Evolutionary conservation across 2,329 filamentous ascomycete species (phyloP).

Genomic region (Hypomyces perniciosus): DNA sequence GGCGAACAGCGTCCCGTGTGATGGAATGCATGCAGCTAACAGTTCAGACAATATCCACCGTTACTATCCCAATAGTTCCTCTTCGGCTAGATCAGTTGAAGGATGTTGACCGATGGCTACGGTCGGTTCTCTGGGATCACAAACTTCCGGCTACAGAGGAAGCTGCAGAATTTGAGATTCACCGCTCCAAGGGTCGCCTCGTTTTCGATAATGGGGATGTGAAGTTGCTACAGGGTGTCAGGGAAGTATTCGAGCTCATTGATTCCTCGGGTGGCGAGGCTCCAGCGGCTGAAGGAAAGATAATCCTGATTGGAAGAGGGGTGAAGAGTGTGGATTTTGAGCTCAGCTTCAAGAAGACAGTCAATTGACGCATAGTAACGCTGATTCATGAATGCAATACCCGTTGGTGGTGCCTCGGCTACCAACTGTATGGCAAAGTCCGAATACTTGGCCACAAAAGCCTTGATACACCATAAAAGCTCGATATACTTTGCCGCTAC

Average conservation of each 20-base stretch:
- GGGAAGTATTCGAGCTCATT: slow-evolving; percentile 88
- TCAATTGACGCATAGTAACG: slow-evolving; percentile 16
- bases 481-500: no score
- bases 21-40: background rate
- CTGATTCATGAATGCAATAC: background rate
- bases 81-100: slow-evolving; percentile 53
- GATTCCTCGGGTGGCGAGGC: slow-evolving; percentile 45
- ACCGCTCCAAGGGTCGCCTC: slow-evolving; percentile 79
- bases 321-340: slow-evolving; percentile 47
- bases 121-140: slow-evolving; percentile 77
- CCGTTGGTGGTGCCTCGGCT: no score
- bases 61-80: slow-evolving; percentile 61
- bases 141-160: slow-evolving; percentile 45
- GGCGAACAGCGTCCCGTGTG: background rate
- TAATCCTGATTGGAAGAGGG: slow-evolving; percentile 58
- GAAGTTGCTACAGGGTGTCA: slow-evolving; percentile 83
- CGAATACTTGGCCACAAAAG: no score
- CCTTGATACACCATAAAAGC: no score
- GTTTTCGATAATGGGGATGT: slow-evolving; percentile 56
- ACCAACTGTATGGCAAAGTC: no score
- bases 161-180: slow-evolving; percentile 62
- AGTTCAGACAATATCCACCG: slow-evolving; percentile 71
- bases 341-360: slow-evolving; percentile 33
- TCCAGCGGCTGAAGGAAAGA: slow-evolving; percentile 42
- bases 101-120: slow-evolving; percentile 72